Percentiles rank a stretch among this genome's conserved stretches.
Conservation (phyloP, 768 basidiomycete species). For the Mrakia blollopis region DNA sequence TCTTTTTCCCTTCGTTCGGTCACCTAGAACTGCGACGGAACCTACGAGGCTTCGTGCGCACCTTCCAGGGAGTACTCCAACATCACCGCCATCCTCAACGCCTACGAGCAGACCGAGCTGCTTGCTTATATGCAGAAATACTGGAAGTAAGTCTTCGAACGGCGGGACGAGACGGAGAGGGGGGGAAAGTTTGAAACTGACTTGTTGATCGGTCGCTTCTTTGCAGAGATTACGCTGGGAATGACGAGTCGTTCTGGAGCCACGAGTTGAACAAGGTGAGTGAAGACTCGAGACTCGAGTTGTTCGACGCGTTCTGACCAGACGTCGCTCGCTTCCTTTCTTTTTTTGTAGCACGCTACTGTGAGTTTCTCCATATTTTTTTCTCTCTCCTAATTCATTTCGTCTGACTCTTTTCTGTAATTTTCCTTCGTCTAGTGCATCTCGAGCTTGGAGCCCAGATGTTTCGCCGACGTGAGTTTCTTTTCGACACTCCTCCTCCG, state of each 20-base stretch:
- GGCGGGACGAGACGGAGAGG: neutral
- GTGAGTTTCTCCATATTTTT: too few species aligned
- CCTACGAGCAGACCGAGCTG: conserved; percentile 32
- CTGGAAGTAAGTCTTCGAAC: conserved; percentile 33
- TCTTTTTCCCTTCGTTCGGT: neutral
- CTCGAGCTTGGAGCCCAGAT: conserved; percentile 39
- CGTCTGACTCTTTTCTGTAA: neutral
- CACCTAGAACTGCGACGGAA: conserved; percentile 36
- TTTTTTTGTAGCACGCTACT: too few species aligned
- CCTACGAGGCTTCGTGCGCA: conserved; percentile 41
- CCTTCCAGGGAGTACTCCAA: conserved; percentile 37
- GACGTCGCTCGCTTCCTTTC: neutral
- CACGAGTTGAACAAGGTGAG: conserved; percentile 37
- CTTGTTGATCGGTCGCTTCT: neutral
- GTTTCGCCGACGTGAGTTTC: conserved; percentile 33
- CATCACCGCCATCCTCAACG: conserved; percentile 38
- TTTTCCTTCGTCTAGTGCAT: conserved; percentile 37
- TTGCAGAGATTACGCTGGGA: conserved; percentile 37
- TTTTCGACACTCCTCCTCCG: neutral
- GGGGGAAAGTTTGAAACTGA: neutral
- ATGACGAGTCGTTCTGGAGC: conserved; percentile 41
- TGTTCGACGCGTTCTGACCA: too few species aligned
- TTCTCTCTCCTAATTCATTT: neutral
- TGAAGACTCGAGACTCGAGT: too few species aligned
- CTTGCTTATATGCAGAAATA: conserved; percentile 39